Base-by-base conservation (phyloP, 2,329 filamentous ascomycete species). In the Cordyceps tenuipes region DNA sequence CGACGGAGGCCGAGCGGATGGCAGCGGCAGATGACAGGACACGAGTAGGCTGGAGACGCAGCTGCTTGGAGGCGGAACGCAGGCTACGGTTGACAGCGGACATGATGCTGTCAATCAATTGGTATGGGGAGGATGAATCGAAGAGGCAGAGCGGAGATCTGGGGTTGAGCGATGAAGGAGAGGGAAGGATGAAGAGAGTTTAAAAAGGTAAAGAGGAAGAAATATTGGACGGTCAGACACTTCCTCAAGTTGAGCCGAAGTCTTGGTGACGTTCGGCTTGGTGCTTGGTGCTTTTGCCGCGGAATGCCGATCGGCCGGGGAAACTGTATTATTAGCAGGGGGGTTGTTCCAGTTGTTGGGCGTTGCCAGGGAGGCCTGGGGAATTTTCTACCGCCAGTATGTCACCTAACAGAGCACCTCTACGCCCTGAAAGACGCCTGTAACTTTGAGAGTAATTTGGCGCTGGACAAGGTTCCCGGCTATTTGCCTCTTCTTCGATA, bases 11-110 rank as follows among this genome's bases (percentile, higher is more conserved):
- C 67, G 70, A 66, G 65, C 68, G 65, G 49, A 59, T 52, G 67
- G 68, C 66, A 68, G 71, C 64, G 69, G 70, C 66, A 68, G 69
- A 64, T 67, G 69, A 67, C 68, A 71, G 66, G 66, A 72, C 68
- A 67, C 70, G 68, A 66, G 70, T 71, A 68, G 70, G 73, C 64
- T 76, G 75, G 68, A 78, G 71, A 67, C 78, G 79, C 71, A 82
- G 71, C 67, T 80, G 79, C 76, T 75, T 80, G 66, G 81, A 78
- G 63, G 78, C 80, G 66, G 79, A 76, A 68, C 80, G 78, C 66
- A 84, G 72, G 71, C 77, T 78, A 68, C 80, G 79, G 68, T 76
- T 77, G 72, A 79, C 76, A 70, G 77, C 77, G 72, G 80, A 82
- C 81, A 83, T 83, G 69, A 65, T 69, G 57, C 61, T 53, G 59